Evolutionary conservation across 1,139 yeast species (phyloP), one percentile per base, ranked within the genome.

Genomic region (Geotrichum bryndzae): DNA sequence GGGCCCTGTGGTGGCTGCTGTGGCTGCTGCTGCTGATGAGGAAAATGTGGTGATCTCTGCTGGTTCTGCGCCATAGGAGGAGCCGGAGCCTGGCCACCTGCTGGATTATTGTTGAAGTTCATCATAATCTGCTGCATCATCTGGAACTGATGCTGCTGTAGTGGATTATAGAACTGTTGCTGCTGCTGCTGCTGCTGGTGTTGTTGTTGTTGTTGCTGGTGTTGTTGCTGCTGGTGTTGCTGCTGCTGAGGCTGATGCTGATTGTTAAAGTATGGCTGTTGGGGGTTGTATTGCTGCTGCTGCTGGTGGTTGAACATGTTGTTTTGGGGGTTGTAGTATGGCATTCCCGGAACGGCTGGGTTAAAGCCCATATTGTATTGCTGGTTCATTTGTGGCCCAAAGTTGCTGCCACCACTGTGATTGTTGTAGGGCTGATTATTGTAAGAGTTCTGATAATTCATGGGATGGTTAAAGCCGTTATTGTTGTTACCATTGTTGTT

Each of bases 391-490:
- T 31, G 57, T 23, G 15, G 56, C 18, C 33, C 54, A n/a, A 31
- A 51, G 31, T 50, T 56, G 27, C 52, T 27, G 25, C 27, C 45
- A 56, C 46, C n/a, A 31, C 29, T 52, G 46, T 22, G 18, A 10
- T 15, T 15, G 27, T 25, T 22, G 48, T 50, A 48, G 18, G 35
- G 22, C 25, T 22, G 27, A 48, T 22, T 31, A 33, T 31, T 53
- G 27, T 31, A 22, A n/a, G 27, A 35, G 80, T 77, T 59, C 79
- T 80, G 75, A 77, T 76, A 65, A 65, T 70, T 56, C 67, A 70
- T 18, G 95, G 88, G 71, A 79, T 84, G 46, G 81, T 77, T 59
- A 91, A 87, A 27, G 27, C 27, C 23, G 31, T 22, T 41, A 33
- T 22, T n/a, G 18, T 1, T 38, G 45, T 41, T 41, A 7, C 10